Percentiles rank a stretch among this genome's conserved stretches.
These are phyloP conservation scores for Raddia guianensis DNA, from an alignment of 176 grass and related monocot genomes.

Conservation along the genomic window DNA sequence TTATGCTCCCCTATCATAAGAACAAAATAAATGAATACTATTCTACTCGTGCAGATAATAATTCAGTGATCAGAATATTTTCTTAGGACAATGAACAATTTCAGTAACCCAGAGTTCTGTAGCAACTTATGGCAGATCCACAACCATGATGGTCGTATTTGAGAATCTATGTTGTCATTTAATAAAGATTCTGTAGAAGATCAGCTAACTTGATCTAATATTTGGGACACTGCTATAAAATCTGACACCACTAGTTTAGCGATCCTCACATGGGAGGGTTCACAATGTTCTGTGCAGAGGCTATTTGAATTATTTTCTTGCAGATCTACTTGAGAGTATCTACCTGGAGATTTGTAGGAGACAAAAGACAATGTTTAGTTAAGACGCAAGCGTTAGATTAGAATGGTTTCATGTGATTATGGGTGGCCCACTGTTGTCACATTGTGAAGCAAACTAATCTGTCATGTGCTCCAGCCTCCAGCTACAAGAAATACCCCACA, in stretches of 20 bases:
- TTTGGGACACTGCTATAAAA: neutral
- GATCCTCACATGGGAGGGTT: neutral
- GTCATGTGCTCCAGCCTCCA: constrained; percentile 10
- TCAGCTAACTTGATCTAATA: neutral
- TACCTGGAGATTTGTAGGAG: neutral
- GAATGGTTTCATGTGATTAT: neutral
- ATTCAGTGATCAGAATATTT: constrained; percentile 2
- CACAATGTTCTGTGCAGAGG: neutral
- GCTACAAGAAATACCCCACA: neutral
- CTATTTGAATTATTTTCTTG: neutral
- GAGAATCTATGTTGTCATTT: neutral
- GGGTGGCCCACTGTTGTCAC: constrained; percentile 9
- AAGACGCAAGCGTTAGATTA: neutral
- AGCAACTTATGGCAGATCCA: constrained; percentile 1
- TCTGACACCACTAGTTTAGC: neutral
- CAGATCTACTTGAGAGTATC: neutral
- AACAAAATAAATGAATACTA: neutral
- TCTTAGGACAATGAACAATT: constrained; percentile 15
- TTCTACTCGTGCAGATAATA: neutral
- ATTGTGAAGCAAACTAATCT: constrained; percentile 7
- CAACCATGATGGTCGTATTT: constrained; percentile 1
- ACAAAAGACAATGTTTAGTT: neutral
- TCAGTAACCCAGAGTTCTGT: neutral
- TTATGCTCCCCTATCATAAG: neutral
- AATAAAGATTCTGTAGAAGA: neutral